These are phyloP conservation scores for Myrica gale DNA, from an alignment of 306 rosid species.

Conservation along the genomic window DNA sequence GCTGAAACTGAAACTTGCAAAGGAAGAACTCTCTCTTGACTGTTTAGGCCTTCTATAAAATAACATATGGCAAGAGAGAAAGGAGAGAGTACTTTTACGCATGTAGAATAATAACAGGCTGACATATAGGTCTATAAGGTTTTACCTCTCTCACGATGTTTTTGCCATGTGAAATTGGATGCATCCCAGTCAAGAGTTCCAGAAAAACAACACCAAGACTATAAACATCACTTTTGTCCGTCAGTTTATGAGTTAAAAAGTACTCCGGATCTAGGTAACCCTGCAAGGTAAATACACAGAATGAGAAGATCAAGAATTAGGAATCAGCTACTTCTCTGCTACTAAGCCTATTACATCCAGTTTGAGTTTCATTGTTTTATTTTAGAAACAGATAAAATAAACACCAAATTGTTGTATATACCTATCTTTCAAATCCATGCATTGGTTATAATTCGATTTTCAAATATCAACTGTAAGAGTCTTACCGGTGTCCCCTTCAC, in stretches of 20 bases:
- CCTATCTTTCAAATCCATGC: too few species aligned
- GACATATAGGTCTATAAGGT: neutral
- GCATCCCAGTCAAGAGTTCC: slow-evolving; percentile 90
- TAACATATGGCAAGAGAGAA: neutral
- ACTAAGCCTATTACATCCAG: neutral
- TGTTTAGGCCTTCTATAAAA: neutral
- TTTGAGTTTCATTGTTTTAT: neutral
- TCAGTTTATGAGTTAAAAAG: slow-evolving; percentile 3
- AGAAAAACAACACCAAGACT: slow-evolving; percentile 65
- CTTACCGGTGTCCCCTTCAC: slow-evolving; percentile 98
- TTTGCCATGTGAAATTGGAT: slow-evolving; percentile 92
- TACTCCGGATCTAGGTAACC: slow-evolving; percentile 8
- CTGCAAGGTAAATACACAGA: slow-evolving; percentile 31
- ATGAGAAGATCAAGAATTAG: neutral
- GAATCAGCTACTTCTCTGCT: neutral
- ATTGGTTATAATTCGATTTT: too few species aligned
- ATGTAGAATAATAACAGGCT: neutral
- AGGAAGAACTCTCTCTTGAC: neutral
- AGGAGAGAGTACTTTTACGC: neutral
- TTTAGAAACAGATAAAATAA: neutral
- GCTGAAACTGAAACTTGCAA: neutral
- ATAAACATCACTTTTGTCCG: slow-evolving; percentile 9
- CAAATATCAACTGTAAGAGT: too few species aligned
- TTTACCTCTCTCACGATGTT: slow-evolving; percentile 96
- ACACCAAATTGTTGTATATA: too few species aligned